Base-by-base conservation (phyloP, 164 flowering plant species). In the Amborella trichopoda region DNA sequence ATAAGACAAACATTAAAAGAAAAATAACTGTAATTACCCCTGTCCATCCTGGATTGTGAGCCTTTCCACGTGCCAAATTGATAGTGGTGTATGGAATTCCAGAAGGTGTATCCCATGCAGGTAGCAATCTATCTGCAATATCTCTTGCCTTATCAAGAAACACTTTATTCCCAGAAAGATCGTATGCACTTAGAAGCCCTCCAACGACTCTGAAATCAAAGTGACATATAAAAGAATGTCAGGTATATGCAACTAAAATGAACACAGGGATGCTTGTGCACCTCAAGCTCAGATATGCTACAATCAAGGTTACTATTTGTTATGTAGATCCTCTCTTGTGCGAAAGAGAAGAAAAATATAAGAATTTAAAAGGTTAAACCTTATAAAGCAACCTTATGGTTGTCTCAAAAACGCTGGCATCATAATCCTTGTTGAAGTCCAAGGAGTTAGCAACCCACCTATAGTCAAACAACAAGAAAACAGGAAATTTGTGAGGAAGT, bases 391-490 rank as follows among this genome's bases (percentile, higher is more conserved):
- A 93, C 99, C 99, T 93, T 85, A 93, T 88, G 85, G 97, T 88
- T 72, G 97, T 93, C 87, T 93, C 97, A 58, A 93, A 93, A 44
- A 93, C 94, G 52, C 97, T 93, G 48, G 97, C 95, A 3, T 88
- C 99, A 51, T 85, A 80, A 46, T 79, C 57, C 76, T 93, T 83
- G 85, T 85, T 70, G 57, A 93, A 93, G 62, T 93, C 89, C 82
- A 88, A 68, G 24, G 95, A 75, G 44, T 68, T 74, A 53, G 90
- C 95, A 50, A 93, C 82, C 99, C 99, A 88, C 66, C 99, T 88
- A 78, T 58, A 57, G 74, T 22, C 21, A 57, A 58, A 20, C 24
- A 41, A 57, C 25, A 58, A 32, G 25, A 56, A 22, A 28, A 45
- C 1, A 47, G 20, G 34, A 21, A 21, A 48, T 34, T n/a, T n/a